Base-by-base conservation (phyloP, 2,329 filamentous ascomycete species). In the Chaetothyriales sp. region DNA sequence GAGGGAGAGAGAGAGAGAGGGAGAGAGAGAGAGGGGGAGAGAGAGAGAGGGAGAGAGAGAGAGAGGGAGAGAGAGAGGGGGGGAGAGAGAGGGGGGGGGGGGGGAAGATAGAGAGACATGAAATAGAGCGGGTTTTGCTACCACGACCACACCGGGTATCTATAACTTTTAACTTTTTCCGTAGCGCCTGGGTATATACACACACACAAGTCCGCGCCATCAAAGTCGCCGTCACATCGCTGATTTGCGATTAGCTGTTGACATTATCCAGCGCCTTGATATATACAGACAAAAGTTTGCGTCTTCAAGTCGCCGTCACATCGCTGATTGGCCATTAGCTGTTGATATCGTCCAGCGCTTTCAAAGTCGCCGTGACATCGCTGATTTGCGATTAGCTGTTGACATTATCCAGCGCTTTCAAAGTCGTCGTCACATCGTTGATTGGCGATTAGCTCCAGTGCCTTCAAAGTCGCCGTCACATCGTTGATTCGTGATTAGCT, bases 321-420 rank as follows among this genome's bases (percentile, higher is more conserved):
- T 25, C 22, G 6, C 6, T 25, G 22, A 25, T 25, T 25, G 6
- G 22, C n/a, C n/a, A n/a, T n/a, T n/a, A n/a, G n/a, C n/a, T n/a
- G n/a, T n/a, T n/a, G n/a, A n/a, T n/a, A n/a, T n/a, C n/a, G n/a
- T n/a, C n/a, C n/a, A n/a, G n/a, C n/a, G n/a, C n/a, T n/a, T n/a
- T n/a, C n/a, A n/a, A n/a, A n/a, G 29, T 13, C 9, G 29, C 13
- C 29, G 29, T 37, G 8, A 37, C 8, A 5, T 37, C 8, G 13
- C 13, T 37, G 29, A 37, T 37, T 37, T 10, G 18, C 67, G 51
- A 63, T 68, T 64, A 68, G 65, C 53, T 60, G 56, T 61, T 59
- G 45, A 73, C 61, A 60, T 70, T 68, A 46, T 64, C 66, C 60
- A 75, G n/a, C n/a, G n/a, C n/a, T n/a, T n/a, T n/a, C n/a, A n/a